Conservation (phyloP, 148 eudicot genomes). For the Arbutus unedo region DNA sequence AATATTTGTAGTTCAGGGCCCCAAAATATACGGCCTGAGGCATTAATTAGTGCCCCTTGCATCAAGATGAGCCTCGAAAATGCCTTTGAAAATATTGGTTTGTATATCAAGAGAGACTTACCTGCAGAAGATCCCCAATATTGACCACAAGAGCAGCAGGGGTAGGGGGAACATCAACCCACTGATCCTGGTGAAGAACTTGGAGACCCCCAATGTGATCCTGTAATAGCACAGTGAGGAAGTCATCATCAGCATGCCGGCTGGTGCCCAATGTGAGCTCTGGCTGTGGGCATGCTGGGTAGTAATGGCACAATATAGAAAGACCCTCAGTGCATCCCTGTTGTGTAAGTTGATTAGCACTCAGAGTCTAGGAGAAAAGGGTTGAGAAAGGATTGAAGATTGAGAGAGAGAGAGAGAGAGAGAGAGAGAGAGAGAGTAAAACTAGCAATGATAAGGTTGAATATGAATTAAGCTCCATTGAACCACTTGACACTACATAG, state of each 20-base stretch:
- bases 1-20: no score
- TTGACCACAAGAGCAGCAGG: background rate
- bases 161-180: background rate
- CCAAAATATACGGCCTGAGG: no score
- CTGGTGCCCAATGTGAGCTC: background rate
- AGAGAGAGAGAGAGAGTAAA: no score
- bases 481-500: no score
- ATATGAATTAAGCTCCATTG: no score
- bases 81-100: no score
- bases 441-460: no score
- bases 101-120: background rate
- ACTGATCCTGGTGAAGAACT: slow-evolving; percentile 23
- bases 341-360: background rate
- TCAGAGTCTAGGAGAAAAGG: no score
- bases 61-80: no score
- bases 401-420: no score
- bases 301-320: background rate
- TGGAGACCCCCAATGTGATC: slow-evolving; percentile 31
- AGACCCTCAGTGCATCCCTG: slow-evolving; percentile 13
- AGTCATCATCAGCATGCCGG: slow-evolving; percentile 12
- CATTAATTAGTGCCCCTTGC: no score
- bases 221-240: background rate
- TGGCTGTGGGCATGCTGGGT: background rate
- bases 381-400: no score
- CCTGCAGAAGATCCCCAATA: slow-evolving; percentile 57